These are phyloP conservation scores for Globisporangium yorkense DNA, from an alignment of 352 stramenopile species.

Conservation along the genomic window DNA sequence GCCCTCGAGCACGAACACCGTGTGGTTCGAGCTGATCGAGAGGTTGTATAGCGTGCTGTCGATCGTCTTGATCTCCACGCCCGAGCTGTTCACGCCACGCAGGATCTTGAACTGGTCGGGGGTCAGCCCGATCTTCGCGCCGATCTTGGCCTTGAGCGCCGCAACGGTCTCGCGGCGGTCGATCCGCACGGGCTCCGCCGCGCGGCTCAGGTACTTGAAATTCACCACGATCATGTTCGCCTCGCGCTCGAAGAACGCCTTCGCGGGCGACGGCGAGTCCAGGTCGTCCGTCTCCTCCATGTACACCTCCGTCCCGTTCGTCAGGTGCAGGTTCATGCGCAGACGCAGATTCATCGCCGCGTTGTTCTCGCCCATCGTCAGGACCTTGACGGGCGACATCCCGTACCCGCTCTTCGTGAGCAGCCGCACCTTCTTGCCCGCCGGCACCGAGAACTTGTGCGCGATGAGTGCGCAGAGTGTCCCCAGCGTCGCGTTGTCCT, in stretches of 20 bases:
- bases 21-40: conserved; percentile 63
- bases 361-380: conserved; percentile 47
- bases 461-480: conserved; percentile 39
- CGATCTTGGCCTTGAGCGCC: conserved; percentile 54
- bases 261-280: conserved; percentile 35
- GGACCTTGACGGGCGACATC: conserved; percentile 50
- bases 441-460: conserved; percentile 45
- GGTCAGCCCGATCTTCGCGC: conserved; percentile 32
- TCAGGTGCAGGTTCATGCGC: conserved; percentile 58
- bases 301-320: conserved; percentile 67
- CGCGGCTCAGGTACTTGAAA: conserved; percentile 44
- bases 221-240: conserved; percentile 79
- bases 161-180: conserved; percentile 67
- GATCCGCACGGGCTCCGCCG: conserved; percentile 52
- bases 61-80: conserved; percentile 77
- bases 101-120: conserved; percentile 69
- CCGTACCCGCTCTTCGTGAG: conserved; percentile 73
- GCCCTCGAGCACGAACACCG: conserved; percentile 58
- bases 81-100: conserved; percentile 57
- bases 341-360: conserved; percentile 35
- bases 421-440: conserved; percentile 39
- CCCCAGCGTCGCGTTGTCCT: conserved; percentile 50
- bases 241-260: conserved; percentile 66
- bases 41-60: conserved; percentile 73
- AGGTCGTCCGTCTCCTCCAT: conserved; percentile 64